Percentiles rank a stretch among this genome's conserved stretches.
These are phyloP conservation scores for Pichia membranifaciens DNA, from an alignment of 805 yeast genomes.

Conservation along the genomic window DNA sequence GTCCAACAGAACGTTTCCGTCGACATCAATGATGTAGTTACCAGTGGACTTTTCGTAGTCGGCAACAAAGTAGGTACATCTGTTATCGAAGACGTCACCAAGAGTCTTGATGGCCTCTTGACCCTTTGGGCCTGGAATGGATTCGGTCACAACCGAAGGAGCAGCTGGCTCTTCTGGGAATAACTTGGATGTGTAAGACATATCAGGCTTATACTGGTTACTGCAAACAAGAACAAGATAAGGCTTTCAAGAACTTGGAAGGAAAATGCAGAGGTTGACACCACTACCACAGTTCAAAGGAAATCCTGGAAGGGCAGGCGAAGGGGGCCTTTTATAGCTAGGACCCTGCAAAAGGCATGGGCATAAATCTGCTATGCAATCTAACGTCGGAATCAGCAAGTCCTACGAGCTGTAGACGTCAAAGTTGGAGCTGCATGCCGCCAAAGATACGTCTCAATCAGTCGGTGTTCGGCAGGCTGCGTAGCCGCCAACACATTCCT, in stretches of 20 bases:
- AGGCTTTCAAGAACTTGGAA: too few species aligned
- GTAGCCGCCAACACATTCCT: slow-evolving; percentile 1
- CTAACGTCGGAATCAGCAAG: too few species aligned
- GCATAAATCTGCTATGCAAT: not conserved
- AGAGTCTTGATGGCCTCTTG: slow-evolving; percentile 46
- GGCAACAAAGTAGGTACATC: slow-evolving; percentile 69
- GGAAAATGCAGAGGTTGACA: not conserved
- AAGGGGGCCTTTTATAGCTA: not conserved
- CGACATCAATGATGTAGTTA: slow-evolving; percentile 75
- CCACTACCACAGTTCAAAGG: too few species aligned
- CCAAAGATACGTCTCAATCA: too few species aligned
- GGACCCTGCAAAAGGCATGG: not conserved
- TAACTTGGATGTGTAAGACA: slow-evolving; percentile 46
- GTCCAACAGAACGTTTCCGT: slow-evolving; percentile 71
- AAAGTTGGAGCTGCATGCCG: not conserved
- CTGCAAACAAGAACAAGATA: not conserved
- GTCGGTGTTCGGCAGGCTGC: not conserved
- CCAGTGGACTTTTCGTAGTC: slow-evolving; percentile 73
- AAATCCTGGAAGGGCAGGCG: not conserved
- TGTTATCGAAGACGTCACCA: slow-evolving; percentile 58
- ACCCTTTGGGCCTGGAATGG: slow-evolving; percentile 75
- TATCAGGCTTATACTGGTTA: not conserved
- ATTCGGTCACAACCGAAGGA: slow-evolving; percentile 55
- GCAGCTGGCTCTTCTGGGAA: slow-evolving; percentile 77
- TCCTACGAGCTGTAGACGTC: not conserved